These are phyloP conservation scores for Candida sanyaensis DNA, from an alignment of 1,139 yeast genomes.

Conservation along the genomic window DNA sequence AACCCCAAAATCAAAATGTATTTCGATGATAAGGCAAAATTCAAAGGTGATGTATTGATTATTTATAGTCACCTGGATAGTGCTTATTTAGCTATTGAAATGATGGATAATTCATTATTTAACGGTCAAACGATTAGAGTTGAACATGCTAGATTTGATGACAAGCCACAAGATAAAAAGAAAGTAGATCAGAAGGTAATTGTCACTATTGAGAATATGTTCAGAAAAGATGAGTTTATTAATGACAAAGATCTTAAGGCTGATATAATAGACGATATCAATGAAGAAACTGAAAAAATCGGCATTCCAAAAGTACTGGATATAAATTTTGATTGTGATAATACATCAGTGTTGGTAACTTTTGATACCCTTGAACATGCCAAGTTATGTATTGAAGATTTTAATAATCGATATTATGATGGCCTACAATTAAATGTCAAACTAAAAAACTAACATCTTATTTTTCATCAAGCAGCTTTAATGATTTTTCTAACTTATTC, in stretches of 20 bases:
- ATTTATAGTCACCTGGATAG: slow-evolving; percentile 62
- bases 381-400: slow-evolving; percentile 42
- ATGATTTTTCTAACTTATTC: slow-evolving; percentile 15
- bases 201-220: slow-evolving; percentile 41
- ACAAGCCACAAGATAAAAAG: slow-evolving; percentile 12
- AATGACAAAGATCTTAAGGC: slow-evolving; percentile 43
- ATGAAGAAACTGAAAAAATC: slow-evolving; percentile 60
- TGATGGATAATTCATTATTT: slow-evolving; percentile 55
- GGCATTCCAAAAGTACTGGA: slow-evolving; percentile 49
- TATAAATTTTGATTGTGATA: slow-evolving; percentile 50
- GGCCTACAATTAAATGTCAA: slow-evolving; percentile 48
- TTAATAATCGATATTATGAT: slow-evolving; percentile 66
- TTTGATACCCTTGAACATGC: slow-evolving; percentile 52
- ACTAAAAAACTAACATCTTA: slow-evolving; percentile 5
- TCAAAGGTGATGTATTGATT: slow-evolving; percentile 68
- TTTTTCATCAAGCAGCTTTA: slow-evolving; percentile 7
- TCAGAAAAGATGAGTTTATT: slow-evolving; percentile 46
- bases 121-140: slow-evolving; percentile 46
- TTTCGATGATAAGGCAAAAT: slow-evolving; percentile 39
- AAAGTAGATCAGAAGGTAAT: slow-evolving; percentile 17
- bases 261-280: slow-evolving; percentile 63
- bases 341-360: slow-evolving; percentile 57
- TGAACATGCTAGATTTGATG: slow-evolving; percentile 49
- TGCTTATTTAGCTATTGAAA: slow-evolving; percentile 61
- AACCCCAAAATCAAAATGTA: slow-evolving; percentile 52